Conservation (phyloP, 495 filamentous ascomycete species). For the Tetracladium marchalianum region DNA sequence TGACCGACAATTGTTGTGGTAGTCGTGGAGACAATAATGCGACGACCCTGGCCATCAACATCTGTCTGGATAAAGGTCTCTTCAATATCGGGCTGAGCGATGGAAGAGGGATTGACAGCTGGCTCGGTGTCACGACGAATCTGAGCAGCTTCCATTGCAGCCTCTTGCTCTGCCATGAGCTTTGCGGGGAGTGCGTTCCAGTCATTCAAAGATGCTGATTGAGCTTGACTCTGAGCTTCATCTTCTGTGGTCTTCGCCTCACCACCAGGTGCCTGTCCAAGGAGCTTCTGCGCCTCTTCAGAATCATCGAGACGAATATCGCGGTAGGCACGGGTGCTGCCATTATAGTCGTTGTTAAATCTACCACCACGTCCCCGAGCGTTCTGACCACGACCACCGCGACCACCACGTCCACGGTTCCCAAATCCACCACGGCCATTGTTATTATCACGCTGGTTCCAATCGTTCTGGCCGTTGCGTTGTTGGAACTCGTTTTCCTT, state of each 20-base stretch:
- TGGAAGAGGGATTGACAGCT: not conserved
- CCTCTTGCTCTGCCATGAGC: conserved; percentile 5
- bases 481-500: not conserved
- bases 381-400: not conserved
- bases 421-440: not conserved
- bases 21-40: conserved; percentile 2
- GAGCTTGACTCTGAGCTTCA: too few species aligned
- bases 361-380: not conserved
- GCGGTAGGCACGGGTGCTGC: too few species aligned
- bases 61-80: conserved; percentile 17
- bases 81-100: conserved; percentile 6
- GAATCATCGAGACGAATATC: too few species aligned
- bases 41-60: conserved; percentile 5
- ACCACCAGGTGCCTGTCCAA: too few species aligned
- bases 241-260: not conserved
- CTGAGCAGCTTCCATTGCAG: conserved; percentile 6
- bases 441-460: not conserved
- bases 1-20: not conserved
- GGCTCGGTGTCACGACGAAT: conserved; percentile 5
- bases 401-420: not conserved
- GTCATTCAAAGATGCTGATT: not conserved
- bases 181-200: conserved; percentile 10
- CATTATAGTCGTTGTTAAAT: too few species aligned
- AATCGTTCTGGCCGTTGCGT: not conserved
- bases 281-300: too few species aligned